Evolutionary conservation across 2,329 filamentous ascomycete species (phyloP).

Genomic region (Neocatenulostroma microsporum): DNA sequence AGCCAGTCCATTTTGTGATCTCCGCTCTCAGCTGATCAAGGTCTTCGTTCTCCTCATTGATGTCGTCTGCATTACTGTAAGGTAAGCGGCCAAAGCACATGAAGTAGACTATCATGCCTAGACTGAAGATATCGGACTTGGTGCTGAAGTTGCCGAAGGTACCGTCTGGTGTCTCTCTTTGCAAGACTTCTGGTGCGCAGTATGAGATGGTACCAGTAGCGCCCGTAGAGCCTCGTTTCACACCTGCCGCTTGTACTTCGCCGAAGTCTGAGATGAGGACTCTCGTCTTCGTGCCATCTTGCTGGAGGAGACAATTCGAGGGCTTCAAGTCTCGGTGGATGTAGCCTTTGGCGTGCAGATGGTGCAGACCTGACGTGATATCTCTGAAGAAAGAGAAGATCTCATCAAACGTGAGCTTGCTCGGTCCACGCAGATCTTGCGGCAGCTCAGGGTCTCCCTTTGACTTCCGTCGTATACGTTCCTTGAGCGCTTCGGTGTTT

Average conservation of each 20-base stretch:
- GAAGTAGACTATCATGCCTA: constrained; percentile 98
- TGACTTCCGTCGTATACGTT: constrained; percentile 73
- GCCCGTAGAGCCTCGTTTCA: constrained; percentile 77
- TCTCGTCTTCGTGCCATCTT: constrained; percentile 55
- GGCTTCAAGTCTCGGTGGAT: constrained; percentile 96
- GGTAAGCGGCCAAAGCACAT: constrained; percentile 90
- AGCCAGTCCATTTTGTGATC: constrained; percentile 80
- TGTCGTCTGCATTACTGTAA: constrained; percentile 71
- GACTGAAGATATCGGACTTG: constrained; percentile 95
- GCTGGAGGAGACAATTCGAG: constrained; percentile 85
- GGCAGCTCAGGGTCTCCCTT: constrained; percentile 64
- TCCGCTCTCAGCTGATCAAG: constrained; percentile 76
- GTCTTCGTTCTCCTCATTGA: constrained; percentile 88
- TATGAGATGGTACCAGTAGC: constrained; percentile 96
- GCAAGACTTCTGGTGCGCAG: constrained; percentile 89
- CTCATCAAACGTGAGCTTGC: constrained; percentile 68
- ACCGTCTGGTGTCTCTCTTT: constrained; percentile 54
- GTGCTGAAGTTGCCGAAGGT: constrained; percentile 87
- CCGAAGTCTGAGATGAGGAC: constrained; percentile 97
- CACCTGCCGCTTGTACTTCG: constrained; percentile 81
- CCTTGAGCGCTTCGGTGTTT: constrained; percentile 71
- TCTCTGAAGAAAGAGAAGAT: constrained; percentile 97
- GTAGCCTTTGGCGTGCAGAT: constrained; percentile 84
- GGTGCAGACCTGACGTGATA: constrained; percentile 82
- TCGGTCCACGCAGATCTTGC: constrained; percentile 43